phyloP scores from a whole-genome alignment of 305 asterid genomes.

The Fraxinus sp. region DNA sequence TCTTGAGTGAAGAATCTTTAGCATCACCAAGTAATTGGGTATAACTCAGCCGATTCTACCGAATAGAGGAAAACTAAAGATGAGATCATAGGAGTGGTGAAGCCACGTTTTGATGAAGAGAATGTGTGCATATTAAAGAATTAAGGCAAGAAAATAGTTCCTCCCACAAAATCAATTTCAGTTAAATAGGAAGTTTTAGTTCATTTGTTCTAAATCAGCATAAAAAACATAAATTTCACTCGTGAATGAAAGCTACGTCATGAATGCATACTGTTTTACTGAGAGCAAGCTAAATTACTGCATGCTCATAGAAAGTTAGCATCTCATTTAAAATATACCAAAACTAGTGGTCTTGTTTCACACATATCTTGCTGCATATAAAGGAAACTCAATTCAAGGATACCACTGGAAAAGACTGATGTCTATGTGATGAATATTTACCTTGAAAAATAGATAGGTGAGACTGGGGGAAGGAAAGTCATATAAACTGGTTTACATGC shows the following conservation, averaged over 20 bases:
- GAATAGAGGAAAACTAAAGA: slow-evolving; percentile 17
- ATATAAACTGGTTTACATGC: neutral
- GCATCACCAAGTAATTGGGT: slow-evolving; percentile 41
- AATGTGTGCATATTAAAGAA: neutral
- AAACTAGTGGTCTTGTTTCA: neutral
- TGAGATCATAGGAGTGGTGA: neutral
- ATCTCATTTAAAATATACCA: neutral
- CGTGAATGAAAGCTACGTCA: neutral
- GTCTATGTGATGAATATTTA: neutral
- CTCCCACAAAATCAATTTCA: neutral
- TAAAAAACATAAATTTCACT: neutral
- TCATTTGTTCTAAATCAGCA: neutral
- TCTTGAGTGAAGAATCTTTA: slow-evolving; percentile 31
- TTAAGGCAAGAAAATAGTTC: neutral
- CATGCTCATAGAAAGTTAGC: neutral
- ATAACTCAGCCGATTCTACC: slow-evolving; percentile 83
- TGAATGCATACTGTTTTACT: neutral
- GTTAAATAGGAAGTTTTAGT: neutral
- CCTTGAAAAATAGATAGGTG: neutral
- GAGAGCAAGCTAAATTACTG: neutral
- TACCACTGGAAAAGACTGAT: neutral
- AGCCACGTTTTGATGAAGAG: neutral
- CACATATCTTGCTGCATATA: neutral
- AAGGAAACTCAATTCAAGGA: neutral
- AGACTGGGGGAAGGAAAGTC: neutral